phyloP scores from a whole-genome alignment of 1,284 basidiomycete genomes.

The Austropuccinia psidii region DNA sequence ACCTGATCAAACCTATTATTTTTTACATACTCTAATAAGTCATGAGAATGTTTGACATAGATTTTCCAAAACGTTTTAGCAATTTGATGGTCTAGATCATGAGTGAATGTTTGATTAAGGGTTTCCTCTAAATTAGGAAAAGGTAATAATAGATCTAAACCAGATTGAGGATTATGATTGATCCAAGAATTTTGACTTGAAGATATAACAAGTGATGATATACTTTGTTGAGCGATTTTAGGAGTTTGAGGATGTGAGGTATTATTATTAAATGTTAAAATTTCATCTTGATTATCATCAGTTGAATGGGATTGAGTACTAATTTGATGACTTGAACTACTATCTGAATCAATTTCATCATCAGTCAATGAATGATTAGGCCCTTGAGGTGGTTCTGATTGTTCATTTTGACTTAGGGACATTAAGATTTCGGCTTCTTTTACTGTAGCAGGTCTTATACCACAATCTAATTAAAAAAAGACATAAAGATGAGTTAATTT shows the following conservation, averaged over 20 bases:
- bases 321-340: slow-evolving; percentile 3
- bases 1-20: slow-evolving; percentile 64
- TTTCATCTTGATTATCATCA: neutral
- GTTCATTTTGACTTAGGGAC: slow-evolving; percentile 32
- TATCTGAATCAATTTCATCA: slow-evolving; percentile 31
- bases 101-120: slow-evolving; percentile 1
- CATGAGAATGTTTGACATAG: slow-evolving; percentile 75
- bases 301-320: neutral
- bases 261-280: slow-evolving; percentile 13
- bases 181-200: neutral
- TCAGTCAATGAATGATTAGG: slow-evolving; percentile 23
- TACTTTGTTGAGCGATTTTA: slow-evolving; percentile 42
- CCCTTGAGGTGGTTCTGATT: slow-evolving; percentile 18
- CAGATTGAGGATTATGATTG: neutral
- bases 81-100: slow-evolving; percentile 8
- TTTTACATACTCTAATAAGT: slow-evolving; percentile 65
- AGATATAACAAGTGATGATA: neutral
- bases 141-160: neutral
- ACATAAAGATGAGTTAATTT: neutral
- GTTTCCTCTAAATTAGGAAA: slow-evolving; percentile 25
- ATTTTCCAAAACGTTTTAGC: slow-evolving; percentile 74
- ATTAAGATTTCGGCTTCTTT: slow-evolving; percentile 36
- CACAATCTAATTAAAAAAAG: slow-evolving; percentile 11
- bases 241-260: slow-evolving; percentile 44
- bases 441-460: slow-evolving; percentile 31